Evolutionary conservation across 306 rosid genomes (phyloP).

Genomic region (Fragaria nilgerrensis): DNA sequence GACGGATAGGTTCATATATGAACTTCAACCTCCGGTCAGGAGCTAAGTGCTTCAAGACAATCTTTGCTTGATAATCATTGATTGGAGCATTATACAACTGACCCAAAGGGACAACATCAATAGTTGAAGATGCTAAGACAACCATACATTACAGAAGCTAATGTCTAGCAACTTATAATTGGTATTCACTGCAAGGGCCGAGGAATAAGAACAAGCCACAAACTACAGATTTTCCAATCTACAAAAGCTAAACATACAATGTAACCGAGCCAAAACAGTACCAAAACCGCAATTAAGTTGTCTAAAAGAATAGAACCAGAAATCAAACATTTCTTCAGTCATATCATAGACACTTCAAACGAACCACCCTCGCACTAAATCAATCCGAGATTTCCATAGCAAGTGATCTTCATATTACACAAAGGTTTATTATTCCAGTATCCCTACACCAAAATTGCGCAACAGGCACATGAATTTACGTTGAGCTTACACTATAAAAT

Average conservation of each 20-base stretch:
- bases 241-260: neutral
- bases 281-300: neutral
- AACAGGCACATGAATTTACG: neutral
- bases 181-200: neutral
- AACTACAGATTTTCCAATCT: neutral
- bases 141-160: neutral
- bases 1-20: conserved; percentile 69
- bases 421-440: neutral
- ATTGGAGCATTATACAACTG: conserved; percentile 87
- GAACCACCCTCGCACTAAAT: neutral
- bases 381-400: neutral
- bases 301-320: neutral
- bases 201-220: neutral
- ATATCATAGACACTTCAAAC: neutral
- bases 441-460: neutral
- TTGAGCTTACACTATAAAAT: neutral
- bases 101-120: conserved; percentile 21
- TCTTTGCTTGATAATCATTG: conserved; percentile 78
- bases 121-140: neutral
- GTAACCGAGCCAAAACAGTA: neutral
- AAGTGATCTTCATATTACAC: neutral
- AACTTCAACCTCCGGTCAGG: conserved; percentile 84
- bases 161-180: neutral
- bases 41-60: conserved; percentile 79
- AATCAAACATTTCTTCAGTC: neutral